These are phyloP conservation scores for Penicillium silybi DNA, from an alignment of 495 filamentous ascomycete genomes.

Conservation along the genomic window DNA sequence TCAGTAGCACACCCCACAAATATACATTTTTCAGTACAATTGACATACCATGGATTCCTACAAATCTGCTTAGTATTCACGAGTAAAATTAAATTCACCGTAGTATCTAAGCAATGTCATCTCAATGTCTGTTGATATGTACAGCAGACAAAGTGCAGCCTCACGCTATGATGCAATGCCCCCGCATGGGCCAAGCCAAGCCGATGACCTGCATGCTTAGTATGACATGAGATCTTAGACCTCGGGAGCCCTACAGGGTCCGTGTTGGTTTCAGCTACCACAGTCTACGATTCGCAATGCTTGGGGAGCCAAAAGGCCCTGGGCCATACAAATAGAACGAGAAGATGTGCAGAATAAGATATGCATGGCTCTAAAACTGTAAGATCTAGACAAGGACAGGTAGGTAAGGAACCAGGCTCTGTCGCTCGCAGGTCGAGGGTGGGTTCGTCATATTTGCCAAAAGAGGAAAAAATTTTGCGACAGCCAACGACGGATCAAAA, in stretches of 20 bases:
- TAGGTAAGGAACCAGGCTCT: conserved; percentile 8
- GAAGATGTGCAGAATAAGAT: conserved; percentile 9
- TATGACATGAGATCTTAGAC: neutral
- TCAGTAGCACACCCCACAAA: no score
- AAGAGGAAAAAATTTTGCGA: conserved; percentile 14
- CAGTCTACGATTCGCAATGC: neutral
- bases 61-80: no score
- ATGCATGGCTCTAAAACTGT: conserved; percentile 20
- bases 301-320: neutral
- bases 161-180: conserved; percentile 15
- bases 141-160: neutral
- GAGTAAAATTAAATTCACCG: no score
- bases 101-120: no score
- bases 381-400: conserved; percentile 20
- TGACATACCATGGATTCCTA: no score
- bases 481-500: conserved; percentile 18
- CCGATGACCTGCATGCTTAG: conserved; percentile 18
- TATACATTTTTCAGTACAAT: no score
- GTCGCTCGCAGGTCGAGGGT: conserved; percentile 6
- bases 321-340: neutral
- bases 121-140: no score
- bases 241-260: neutral
- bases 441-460: conserved; percentile 26
- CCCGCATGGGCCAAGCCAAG: conserved; percentile 24
- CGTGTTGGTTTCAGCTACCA: neutral